Evolutionary conservation across 2,329 filamentous ascomycete species (phyloP).

Genomic region (Macrophomina tecta): DNA sequence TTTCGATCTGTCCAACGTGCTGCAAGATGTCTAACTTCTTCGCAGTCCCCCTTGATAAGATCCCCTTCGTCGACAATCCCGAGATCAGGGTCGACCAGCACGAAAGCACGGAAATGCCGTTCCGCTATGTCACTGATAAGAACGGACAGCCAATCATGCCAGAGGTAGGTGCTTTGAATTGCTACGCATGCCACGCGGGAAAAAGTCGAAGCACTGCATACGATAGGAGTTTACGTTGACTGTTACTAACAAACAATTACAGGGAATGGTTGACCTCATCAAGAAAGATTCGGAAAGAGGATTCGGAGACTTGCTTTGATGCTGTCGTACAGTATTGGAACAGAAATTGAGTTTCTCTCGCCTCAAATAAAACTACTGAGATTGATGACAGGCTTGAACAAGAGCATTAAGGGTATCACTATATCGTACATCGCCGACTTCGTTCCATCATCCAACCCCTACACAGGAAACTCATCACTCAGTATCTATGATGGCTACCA

Average conservation of each 20-base stretch:
- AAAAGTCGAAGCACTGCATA: too few relatives aligned
- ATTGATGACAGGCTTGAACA: not conserved
- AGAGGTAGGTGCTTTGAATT: conserved; percentile 62
- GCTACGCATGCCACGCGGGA: too few relatives aligned
- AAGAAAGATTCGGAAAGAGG: conserved; percentile 92
- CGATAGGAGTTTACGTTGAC: not conserved
- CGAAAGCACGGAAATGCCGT: conserved; percentile 97
- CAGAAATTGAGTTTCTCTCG: not conserved
- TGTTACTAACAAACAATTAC: conserved; percentile 28
- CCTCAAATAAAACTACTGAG: not conserved
- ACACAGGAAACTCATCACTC: not conserved
- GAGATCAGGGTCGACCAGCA: conserved; percentile 89
- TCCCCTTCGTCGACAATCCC: conserved; percentile 85
- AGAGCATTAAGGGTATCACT: conserved; percentile 24
- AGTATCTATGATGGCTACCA: conserved; percentile 25
- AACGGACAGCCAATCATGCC: conserved; percentile 89
- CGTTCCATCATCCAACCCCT: not conserved
- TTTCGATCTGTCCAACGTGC: not conserved
- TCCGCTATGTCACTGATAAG: conserved; percentile 84
- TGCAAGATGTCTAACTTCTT: conserved; percentile 19
- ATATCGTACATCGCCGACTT: conserved; percentile 18
- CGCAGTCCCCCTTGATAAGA: conserved; percentile 76
- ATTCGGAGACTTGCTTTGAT: conserved; percentile 80
- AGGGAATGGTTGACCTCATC: conserved; percentile 96
- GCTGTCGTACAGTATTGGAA: not conserved